Evolutionary conservation across 2,329 filamentous ascomycete species (phyloP), one percentile per base, ranked within the genome.

Genomic region (Dryadomyces sulphureus): DNA sequence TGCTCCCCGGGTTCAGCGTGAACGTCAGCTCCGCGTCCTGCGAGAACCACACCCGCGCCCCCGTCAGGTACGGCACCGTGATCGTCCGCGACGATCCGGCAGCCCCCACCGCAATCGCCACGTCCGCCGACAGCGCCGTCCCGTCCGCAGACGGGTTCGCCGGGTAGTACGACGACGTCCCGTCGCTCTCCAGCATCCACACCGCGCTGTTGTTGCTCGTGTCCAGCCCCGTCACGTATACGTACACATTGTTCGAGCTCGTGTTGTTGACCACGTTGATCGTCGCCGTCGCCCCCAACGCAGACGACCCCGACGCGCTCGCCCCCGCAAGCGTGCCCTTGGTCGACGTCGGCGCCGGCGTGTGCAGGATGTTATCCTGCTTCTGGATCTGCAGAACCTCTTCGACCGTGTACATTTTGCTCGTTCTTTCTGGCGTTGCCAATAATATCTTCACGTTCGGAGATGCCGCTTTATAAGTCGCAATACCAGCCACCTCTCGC

Each of bases 41-140:
- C 47, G 70, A 76, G 60, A 85, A 82, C 78, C 81, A 89, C 58
- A 88, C 75, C 45, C 84, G 73, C 1, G 75, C 82, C 20, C 81
- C 82, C 3, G 74, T 79, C 22, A 87, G 69, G 49, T 78, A 78
- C 11, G 84, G 84, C 50, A 88, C 77, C 1, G 73, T 78, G 21
- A 84, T 66, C 3, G 66, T 74, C 24, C 66, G 73, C 0, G 72
- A 74, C 38, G 67, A 64, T 7, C 82, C 82, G 0, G 78, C 68
- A 0, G 66, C 64, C 14, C 81, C 81, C 5, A 88, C 64, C 1
- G 66, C 60, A 50, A 89, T 86, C 34, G 73, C 73, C 54, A 73
- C 74, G 59, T 87, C 67, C 27, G 63, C 66, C 2, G 62, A 61
- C 16, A 85, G 65, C 1, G 72, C 65, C 44, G 68, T 59, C 22